Base-by-base conservation (phyloP, 2,329 filamentous ascomycete genomes). In the Bimuria novae-zelandiae region DNA sequence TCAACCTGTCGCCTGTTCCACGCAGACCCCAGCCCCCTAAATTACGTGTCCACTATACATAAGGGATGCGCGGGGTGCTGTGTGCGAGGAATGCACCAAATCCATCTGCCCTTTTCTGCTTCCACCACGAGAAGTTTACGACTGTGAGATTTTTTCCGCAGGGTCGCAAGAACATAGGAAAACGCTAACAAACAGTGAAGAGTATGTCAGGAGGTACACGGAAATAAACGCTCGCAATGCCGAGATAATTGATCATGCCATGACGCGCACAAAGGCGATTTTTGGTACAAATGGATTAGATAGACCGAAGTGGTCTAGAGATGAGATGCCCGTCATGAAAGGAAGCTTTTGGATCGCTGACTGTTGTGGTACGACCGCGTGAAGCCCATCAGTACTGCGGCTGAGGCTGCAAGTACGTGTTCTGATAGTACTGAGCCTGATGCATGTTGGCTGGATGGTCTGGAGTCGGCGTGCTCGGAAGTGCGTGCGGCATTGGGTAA, bases 381-480 rank as follows among this genome's bases (percentile, higher is more conserved):
- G n/a, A n/a, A n/a, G n/a, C n/a, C n/a, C n/a, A n/a, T 51, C 52
- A 65, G 45, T 73, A 71, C 59, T 68, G 64, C 49, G 71, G 67
- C 55, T 73, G 70, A 44, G 71, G 64, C 30, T 72, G 68, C 30
- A 73, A 59, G 55, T 73, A 75, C 49, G 65, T 57, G 58, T 62
- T 62, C 50, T 68, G 65, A 52, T 67, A 73, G 64, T 72, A 74
- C 57, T 72, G 67, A 21, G 57, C 49, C 52, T 70, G 68, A 19
- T 67, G 64, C 51, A 64, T 54, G 45, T 68, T 68, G 33, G 64
- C 50, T 33, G 63, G 57, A 48, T 70, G 66, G 22, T 70, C 67
- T 14, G 71, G 64, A 10, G 69, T 74, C 12, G 73, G 73, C 22
- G 73, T 75, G n/a, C 70, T 63, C 6, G 73, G 71, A 75, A n/a